Conservation (phyloP, 306 rosid species). For the Quercus berberidifolia region DNA sequence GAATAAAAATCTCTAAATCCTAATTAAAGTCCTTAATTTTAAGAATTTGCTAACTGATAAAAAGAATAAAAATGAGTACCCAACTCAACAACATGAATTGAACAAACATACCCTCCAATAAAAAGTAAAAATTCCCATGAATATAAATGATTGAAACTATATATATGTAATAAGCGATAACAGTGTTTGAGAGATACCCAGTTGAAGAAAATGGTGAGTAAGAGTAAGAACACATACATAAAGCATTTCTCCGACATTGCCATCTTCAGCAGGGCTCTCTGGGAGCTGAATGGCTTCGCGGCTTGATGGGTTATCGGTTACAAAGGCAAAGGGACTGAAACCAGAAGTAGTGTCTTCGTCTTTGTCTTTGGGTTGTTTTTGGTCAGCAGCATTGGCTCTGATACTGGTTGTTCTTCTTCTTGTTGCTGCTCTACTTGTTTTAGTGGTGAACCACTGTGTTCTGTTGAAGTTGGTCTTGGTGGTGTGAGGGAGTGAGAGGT, state of each 20-base stretch:
- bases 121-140: neutral
- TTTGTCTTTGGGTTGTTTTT: conserved; percentile 25
- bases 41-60: neutral
- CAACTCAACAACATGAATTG: neutral
- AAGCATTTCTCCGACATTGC: conserved; percentile 96
- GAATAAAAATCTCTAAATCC: neutral
- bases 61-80: neutral
- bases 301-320: conserved; percentile 91
- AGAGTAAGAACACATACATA: conserved; percentile 42
- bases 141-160: neutral
- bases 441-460: neutral
- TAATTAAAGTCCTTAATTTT: neutral
- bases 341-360: conserved; percentile 26
- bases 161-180: neutral
- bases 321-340: conserved; percentile 95
- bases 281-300: conserved; percentile 85
- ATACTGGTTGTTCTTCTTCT: conserved; percentile 1
- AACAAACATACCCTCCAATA: neutral
- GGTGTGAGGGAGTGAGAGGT: conserved; percentile 20
- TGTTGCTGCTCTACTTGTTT: conserved; percentile 16
- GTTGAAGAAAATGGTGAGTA: neutral
- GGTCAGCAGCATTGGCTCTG: conserved; percentile 53
- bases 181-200: neutral
- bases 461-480: conserved; percentile 9
- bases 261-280: conserved; percentile 81